Evolutionary conservation across 495 filamentous ascomycete species (phyloP), one percentile per base, ranked within the genome.

Genomic region (Aspergillus biplanus): DNA sequence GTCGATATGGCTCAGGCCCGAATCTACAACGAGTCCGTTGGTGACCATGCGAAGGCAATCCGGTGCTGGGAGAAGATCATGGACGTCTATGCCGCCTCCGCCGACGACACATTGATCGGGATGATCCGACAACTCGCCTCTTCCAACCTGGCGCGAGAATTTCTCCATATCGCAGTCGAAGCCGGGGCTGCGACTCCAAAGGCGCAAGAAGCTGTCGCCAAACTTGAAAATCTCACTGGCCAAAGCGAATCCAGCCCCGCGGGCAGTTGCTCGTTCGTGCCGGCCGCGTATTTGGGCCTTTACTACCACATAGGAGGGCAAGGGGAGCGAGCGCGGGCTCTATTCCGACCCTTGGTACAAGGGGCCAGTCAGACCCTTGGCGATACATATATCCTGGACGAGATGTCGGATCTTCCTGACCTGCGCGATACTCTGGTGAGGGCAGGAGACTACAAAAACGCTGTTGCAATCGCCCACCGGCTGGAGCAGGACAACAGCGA

Each of bases 271-370:
- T 59, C 4, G 13, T 9, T 32, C 13, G 57, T 50, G 2, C 37
- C 44, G 1, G 37, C 53, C 21, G 33, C 55, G 5, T 52, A 21
- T 6, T 37, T 66, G 35, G 59, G 58, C 18, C 48, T 66, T 1
- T 66, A 58, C 34, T 57, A 62, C 33, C 64, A n/a, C n/a, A n/a
- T n/a, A n/a, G n/a, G n/a, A 59, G 59, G 59, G 7, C 53, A 42
- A 37, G 5, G 47, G 6, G 35, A 31, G 5, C 54, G 59, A 33
- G 64, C 64, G 1, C n/a, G 6, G 31, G 55, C 42, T 6, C 59
- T 58, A 7, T 54, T 66, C 35, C 34, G 54, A 8, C 64, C 64
- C 0, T 59, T 32, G 4, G 49, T 66, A 7, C 61, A 55, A 32
- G 32, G 52, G 3, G 46, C 35, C 7, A 53, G 62, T 16, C 31